Evolutionary conservation across 805 yeast genomes (phyloP), one percentile per base, ranked within the genome.

Genomic region (Schwanniomyces sp.): DNA sequence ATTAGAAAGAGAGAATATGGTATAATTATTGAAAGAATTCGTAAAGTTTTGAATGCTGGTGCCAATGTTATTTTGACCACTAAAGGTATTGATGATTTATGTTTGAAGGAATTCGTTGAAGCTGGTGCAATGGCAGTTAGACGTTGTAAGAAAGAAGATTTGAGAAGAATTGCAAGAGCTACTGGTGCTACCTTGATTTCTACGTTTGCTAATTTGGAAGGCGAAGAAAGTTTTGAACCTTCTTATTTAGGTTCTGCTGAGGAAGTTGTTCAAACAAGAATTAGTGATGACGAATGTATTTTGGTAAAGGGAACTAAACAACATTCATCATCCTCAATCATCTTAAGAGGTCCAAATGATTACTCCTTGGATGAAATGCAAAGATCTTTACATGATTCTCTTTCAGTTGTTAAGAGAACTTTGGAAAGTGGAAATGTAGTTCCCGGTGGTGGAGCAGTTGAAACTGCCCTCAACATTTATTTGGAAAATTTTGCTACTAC

Each of bases 371-470:
- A 94, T 70, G 99, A 94, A 75, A 92, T 95, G 98, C 97, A 94
- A 73, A 83, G 99, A 70, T 91, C 98, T 0, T 69, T 95, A 51
- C 97, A 90, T 62, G 99, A 94, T 66, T 88, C 98, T 2, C 76
- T 94, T 54, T 84, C 90, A 40, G 99, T 94, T 32, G 96, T 94
- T 32, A 94, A 94, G 75, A 84, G 99, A 65, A 91, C 98, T 10
- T 79, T 95, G 56, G 99, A 94, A 70, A 84, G 92, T 61, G 98
- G 97, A 17, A 72, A 80, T 55, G 91, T 95, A 48, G 99, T 94
- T 5, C 98, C 99, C 38, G 99, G 99, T 52, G 99, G 99, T 55
- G 99, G 99, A 51, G 95, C 96, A n/a, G 99, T 94, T 30, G 99
- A 94, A 72, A 80, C 96, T 44, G 98, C 98, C 2, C 79, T 94